Evolutionary conservation across 805 yeast genomes (phyloP), one percentile per base, ranked within the genome.

Genomic region (Barnettozyma siamensis): DNA sequence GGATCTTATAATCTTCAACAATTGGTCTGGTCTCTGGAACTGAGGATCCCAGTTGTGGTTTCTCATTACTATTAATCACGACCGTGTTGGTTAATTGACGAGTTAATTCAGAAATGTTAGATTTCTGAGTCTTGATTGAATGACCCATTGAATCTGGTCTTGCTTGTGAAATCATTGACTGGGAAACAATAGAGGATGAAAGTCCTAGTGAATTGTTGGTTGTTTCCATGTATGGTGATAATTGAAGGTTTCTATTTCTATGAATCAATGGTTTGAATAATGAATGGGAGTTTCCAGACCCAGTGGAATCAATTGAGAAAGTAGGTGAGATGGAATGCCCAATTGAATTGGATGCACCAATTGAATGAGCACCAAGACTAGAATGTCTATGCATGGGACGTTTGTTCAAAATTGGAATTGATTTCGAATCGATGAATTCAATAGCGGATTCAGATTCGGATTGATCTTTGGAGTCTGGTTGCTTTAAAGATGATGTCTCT

Each of bases 71-170:
- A 26, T 21, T 34, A 47, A 19, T 30, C 24, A 15, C 30, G 26
- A 27, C 16, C 35, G 11, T 23, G 29, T 53, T 50, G 2, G 59
- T 54, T 10, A 55, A 26, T 30, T 55, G 59, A 31, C 47, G 49
- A 1, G 60, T 56, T 3, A 56, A 38, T 37, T 48, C 55, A 2
- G 60, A 53, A 37, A 48, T 46, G 17, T 42, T 48, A 4, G 57
- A 49, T 26, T 42, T 31, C 30, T 42, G 43, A 9, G 45, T 37
- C 31, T 28, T 39, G 2, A 45, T 31, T 7, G 39, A 21, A 21
- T 42, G 39, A 19, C 27, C 23, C 2, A 28, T 9, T n/a, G 35
- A 18, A n/a, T 29, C 27, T 9, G 12, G 11, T 19, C 20, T 26
- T 12, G 27, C n/a, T 12, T 16, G 16, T 11, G 37, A 30, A n/a